These are phyloP conservation scores for Penicillium argentinense DNA, from an alignment of 495 filamentous ascomycete species.

Conservation along the genomic window DNA sequence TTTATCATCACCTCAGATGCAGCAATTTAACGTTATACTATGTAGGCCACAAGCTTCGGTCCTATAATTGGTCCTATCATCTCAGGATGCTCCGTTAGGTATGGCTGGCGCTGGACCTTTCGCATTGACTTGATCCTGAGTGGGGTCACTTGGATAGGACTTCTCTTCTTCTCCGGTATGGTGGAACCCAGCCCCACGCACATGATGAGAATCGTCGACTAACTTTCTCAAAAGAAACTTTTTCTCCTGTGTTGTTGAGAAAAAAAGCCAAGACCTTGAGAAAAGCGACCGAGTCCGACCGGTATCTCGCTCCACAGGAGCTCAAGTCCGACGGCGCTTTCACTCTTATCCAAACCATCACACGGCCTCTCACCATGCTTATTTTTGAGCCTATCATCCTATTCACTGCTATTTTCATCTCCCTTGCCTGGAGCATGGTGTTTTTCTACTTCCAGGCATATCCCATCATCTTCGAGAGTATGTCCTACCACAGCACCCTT, in stretches of 20 bases:
- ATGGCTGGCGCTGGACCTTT: conserved; percentile 67
- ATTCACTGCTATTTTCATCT: conserved; percentile 66
- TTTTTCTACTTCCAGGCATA: conserved; percentile 69
- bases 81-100: conserved; percentile 57
- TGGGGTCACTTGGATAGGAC: conserved; percentile 40
- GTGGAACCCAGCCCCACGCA: conserved; percentile 12
- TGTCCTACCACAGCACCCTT: background rate
- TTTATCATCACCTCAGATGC: background rate
- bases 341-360: conserved; percentile 44
- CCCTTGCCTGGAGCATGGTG: conserved; percentile 72
- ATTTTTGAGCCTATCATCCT: conserved; percentile 62
- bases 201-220: background rate
- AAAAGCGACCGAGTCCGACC: conserved; percentile 52
- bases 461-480: conserved; percentile 60
- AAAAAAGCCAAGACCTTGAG: conserved; percentile 62
- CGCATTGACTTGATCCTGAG: conserved; percentile 62
- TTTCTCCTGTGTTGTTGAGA: conserved; percentile 68
- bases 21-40: background rate
- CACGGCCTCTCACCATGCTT: conserved; percentile 48
- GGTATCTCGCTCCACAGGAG: conserved; percentile 38
- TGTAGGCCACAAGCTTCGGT: conserved; percentile 65
- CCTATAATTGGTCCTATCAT: conserved; percentile 68
- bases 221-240: conserved; percentile 53
- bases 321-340: conserved; percentile 40
- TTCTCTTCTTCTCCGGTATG: conserved; percentile 50